A percentile compares a stretch with the other conserved stretches of the same genome.
phyloP scores from a whole-genome alignment of 768 basidiomycete species.

The Leccinum uliginosum region DNA sequence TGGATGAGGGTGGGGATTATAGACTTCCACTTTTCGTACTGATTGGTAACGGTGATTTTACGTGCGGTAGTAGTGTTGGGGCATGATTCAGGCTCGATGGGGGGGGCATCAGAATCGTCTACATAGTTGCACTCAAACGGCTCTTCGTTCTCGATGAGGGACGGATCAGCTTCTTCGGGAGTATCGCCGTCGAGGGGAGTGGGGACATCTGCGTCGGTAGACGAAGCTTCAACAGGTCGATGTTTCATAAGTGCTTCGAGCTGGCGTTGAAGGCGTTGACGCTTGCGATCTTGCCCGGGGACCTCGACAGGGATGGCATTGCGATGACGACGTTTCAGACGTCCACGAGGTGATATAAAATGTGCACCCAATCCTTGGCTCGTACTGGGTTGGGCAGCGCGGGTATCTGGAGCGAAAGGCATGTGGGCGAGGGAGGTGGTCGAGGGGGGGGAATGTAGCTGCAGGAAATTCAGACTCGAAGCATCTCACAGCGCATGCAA shows the following conservation, averaged over 20 bases:
- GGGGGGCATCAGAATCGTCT: neutral
- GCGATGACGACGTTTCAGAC: neutral
- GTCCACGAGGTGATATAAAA: neutral
- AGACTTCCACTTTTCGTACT: neutral
- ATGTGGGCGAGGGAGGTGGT: neutral
- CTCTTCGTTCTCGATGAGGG: neutral
- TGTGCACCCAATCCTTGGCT: neutral
- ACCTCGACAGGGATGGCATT: neutral
- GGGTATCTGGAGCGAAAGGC: neutral
- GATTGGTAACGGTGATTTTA: neutral
- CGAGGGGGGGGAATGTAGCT: too few relatives aligned
- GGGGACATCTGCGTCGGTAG: too few relatives aligned
- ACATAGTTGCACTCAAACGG: neutral
- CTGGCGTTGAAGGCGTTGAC: neutral
- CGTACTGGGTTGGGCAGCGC: neutral
- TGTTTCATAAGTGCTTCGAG: neutral
- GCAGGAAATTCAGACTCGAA: too few relatives aligned
- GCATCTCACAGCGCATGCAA: neutral
- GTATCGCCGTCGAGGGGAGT: neutral
- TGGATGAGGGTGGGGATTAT: neutral
- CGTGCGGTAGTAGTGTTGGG: neutral
- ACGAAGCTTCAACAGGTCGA: too few relatives aligned
- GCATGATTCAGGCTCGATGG: neutral
- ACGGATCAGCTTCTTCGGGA: neutral
- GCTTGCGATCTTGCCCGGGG: neutral